phyloP scores from a whole-genome alignment of 1,139 yeast genomes.

The Geotrichum macrosporum region DNA sequence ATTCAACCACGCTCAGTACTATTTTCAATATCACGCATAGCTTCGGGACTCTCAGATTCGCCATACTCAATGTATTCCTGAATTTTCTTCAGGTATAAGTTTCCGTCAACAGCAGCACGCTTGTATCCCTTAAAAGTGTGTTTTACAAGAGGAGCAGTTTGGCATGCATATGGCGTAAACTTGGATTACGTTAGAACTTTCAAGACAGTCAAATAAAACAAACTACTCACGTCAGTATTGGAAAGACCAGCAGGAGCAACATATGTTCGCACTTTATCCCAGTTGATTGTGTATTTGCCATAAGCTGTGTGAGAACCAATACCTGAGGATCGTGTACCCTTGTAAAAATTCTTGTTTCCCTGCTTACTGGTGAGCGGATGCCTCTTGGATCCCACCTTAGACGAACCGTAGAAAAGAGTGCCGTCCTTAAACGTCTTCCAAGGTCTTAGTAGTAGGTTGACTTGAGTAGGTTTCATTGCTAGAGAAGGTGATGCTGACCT shows the following conservation, averaged over 20 bases:
- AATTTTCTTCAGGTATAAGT: constrained; percentile 66
- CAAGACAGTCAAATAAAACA: not conserved
- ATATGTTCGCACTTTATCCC: constrained; percentile 85
- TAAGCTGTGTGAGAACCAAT: constrained; percentile 72
- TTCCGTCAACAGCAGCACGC: constrained; percentile 71
- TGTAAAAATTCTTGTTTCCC: constrained; percentile 90
- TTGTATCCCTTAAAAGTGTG: constrained; percentile 66
- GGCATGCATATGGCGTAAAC: constrained; percentile 70
- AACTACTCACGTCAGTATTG: constrained; percentile 32
- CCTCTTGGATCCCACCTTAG: constrained; percentile 79
- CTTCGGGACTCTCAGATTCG: constrained; percentile 35
- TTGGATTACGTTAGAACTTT: constrained; percentile 21
- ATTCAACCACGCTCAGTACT: constrained; percentile 38
- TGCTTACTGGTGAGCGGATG: constrained; percentile 83
- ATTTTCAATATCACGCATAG: constrained; percentile 29
- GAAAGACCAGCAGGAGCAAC: constrained; percentile 62
- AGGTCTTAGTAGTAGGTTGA: constrained; percentile 60
- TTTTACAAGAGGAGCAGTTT: constrained; percentile 63
- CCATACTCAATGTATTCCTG: constrained; percentile 77
- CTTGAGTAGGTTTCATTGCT: constrained; percentile 39
- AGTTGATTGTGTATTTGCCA: constrained; percentile 74
- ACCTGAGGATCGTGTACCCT: constrained; percentile 95
- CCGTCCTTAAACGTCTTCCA: constrained; percentile 82
- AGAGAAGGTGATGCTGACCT: too few relatives aligned
- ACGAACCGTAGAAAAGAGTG: constrained; percentile 71